These are phyloP conservation scores for Syzygium aqueum DNA, from an alignment of 345 rosid genomes.

Conservation along the genomic window DNA sequence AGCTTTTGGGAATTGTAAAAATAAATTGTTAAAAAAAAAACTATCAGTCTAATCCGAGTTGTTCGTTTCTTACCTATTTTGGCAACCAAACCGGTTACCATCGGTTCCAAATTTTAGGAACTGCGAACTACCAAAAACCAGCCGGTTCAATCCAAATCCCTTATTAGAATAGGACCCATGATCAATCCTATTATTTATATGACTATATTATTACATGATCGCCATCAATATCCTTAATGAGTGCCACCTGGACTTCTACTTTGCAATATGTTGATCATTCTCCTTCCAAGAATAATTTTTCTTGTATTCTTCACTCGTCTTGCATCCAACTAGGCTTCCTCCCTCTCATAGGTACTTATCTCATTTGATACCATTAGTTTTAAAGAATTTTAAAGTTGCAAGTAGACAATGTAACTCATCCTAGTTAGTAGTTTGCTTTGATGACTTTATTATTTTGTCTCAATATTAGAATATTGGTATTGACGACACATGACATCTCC, in stretches of 20 bases:
- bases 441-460: neutral
- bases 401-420: neutral
- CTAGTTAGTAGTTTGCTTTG: neutral
- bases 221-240: neutral
- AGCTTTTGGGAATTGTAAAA: too few relatives aligned
- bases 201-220: neutral
- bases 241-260: neutral
- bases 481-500: neutral
- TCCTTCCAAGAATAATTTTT: neutral
- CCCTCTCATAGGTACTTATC: neutral
- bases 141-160: too few relatives aligned
- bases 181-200: neutral
- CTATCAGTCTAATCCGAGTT: too few relatives aligned
- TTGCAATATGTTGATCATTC: neutral
- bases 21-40: too few relatives aligned
- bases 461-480: neutral
- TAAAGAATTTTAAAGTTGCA: neutral
- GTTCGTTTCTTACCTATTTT: too few relatives aligned
- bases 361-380: neutral
- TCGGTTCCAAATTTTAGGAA: too few relatives aligned
- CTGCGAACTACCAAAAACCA: too few relatives aligned
- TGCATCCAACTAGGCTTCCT: neutral
- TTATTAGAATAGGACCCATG: too few relatives aligned
- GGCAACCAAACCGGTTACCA: too few relatives aligned
- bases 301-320: neutral